Base-by-base conservation (phyloP, 371 early-diverging fungal species). In the Actinomucor elegans region DNA sequence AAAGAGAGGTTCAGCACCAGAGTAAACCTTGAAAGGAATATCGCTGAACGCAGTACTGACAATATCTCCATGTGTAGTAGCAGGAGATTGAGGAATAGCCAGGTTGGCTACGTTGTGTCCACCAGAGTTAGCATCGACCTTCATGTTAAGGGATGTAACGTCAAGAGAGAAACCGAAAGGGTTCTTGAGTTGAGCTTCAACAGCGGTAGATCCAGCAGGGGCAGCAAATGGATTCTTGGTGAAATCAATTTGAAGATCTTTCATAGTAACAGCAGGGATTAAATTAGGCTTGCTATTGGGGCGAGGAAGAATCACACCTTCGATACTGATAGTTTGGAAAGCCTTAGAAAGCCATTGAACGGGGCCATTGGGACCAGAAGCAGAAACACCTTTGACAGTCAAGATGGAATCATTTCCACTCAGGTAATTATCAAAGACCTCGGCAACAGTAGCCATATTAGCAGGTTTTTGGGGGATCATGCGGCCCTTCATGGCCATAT, bases 91-190 rank as follows among this genome's bases (percentile, higher is more conserved):
- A 37, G 83, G 83, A 18, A 83, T 63, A 50, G 66, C 62, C 44
- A 85, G 57, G 32, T 31, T 51, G 34, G 83, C 85, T 12, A 81
- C 65, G 28, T 55, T 60, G 40, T 59, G 57, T 17, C 77, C 77
- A 7, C 41, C 48, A 18, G 55, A 64, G 34, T 53, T 63, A 14
- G 69, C 70, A 40, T 42, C 57, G 35, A 79, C 75, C 28, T 74
- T 55, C 73, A 81, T 77, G 53, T 73, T 63, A 21, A 84, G 58
- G 21, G 69, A 60, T 9, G 52, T 57, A 36, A 85, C 78, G 43
- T 57, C 72, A 45, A 85, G 67, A 45, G 81, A 80, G 82, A 83
- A 81, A 15, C 80, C 71, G 31, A 83, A 83, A 4, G 85, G 83
- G 57, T 62, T 77, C 57, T 83, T 67, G 49, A 77, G 68, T 53